Percentiles rank a stretch among this genome's conserved stretches.
Evolutionary conservation across 306 rosid species (phyloP).

Genomic region (Glycine tomentella): DNA sequence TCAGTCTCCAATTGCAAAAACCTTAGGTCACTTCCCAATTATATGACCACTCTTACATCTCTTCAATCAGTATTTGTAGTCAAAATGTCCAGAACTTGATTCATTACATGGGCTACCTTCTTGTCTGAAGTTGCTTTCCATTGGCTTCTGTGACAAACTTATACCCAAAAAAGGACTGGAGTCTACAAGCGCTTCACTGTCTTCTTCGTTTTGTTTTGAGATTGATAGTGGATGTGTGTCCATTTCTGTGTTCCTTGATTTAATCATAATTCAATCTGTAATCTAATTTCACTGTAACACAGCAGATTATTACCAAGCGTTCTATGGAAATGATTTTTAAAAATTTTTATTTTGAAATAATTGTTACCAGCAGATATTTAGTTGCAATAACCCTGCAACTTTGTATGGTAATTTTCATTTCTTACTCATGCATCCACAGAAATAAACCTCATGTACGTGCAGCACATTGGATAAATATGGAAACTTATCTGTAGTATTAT

Average conservation of each 20-base stretch:
- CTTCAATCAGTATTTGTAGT: too few species aligned
- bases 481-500: neutral
- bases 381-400: slow-evolving; percentile 18
- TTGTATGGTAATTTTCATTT: slow-evolving; percentile 1
- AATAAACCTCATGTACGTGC: neutral
- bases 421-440: slow-evolving; percentile 15
- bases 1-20: too few species aligned
- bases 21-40: too few species aligned
- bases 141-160: too few species aligned
- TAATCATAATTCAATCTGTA: neutral
- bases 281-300: neutral
- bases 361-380: slow-evolving; percentile 1
- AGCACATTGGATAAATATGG: neutral
- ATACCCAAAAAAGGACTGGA: too few species aligned
- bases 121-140: too few species aligned
- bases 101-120: too few species aligned
- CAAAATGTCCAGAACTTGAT: too few species aligned
- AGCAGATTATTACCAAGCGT: neutral
- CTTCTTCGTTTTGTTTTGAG: too few species aligned
- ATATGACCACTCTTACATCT: too few species aligned
- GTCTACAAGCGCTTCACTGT: too few species aligned
- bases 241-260: neutral
- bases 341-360: neutral
- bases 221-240: too few species aligned
- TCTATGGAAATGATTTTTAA: neutral